These are phyloP conservation scores for Tetrapisispora phaffii DNA, from an alignment of 805 yeast genomes.

Conservation along the genomic window DNA sequence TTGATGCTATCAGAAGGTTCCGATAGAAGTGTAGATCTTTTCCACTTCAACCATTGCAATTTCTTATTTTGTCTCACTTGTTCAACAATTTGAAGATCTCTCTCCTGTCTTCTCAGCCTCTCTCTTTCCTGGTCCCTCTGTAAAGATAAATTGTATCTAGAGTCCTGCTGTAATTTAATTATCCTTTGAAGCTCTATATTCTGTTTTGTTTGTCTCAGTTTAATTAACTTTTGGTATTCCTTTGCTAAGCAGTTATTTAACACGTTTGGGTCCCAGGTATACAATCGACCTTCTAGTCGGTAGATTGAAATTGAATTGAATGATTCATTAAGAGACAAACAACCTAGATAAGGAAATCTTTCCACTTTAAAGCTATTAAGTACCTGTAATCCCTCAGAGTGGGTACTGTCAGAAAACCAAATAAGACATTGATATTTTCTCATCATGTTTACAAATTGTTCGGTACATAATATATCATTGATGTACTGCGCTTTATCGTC, in stretches of 20 bases:
- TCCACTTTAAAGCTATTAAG: slow-evolving; percentile 65
- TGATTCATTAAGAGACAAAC: slow-evolving; percentile 56
- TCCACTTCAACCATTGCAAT: slow-evolving; percentile 43
- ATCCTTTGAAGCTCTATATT: slow-evolving; percentile 48
- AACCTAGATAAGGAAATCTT: slow-evolving; percentile 72
- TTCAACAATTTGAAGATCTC: slow-evolving; percentile 11
- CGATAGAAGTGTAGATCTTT: slow-evolving; percentile 30
- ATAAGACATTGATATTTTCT: slow-evolving; percentile 45
- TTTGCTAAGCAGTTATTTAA: slow-evolving; percentile 18
- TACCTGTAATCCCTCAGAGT: slow-evolving; percentile 75
- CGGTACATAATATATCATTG: slow-evolving; percentile 43
- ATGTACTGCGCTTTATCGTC: slow-evolving; percentile 50
- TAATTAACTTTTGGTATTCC: slow-evolving; percentile 33
- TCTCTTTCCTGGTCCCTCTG: slow-evolving; percentile 53
- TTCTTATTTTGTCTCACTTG: slow-evolving; percentile 16
- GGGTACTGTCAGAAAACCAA: slow-evolving; percentile 85
- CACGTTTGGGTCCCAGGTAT: slow-evolving; percentile 9
- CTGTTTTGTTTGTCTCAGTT: slow-evolving; percentile 54
- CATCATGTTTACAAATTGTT: slow-evolving; percentile 38
- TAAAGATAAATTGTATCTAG: slow-evolving; percentile 63
- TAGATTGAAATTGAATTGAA: slow-evolving; percentile 25
- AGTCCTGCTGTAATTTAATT: slow-evolving; percentile 63
- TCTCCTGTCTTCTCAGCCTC: slow-evolving; percentile 10
- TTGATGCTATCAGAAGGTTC: slow-evolving; percentile 18
- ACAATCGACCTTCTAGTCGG: slow-evolving; percentile 18